Base-by-base conservation (phyloP, 1,284 basidiomycete species). In the Marasmius tenuissimus region DNA sequence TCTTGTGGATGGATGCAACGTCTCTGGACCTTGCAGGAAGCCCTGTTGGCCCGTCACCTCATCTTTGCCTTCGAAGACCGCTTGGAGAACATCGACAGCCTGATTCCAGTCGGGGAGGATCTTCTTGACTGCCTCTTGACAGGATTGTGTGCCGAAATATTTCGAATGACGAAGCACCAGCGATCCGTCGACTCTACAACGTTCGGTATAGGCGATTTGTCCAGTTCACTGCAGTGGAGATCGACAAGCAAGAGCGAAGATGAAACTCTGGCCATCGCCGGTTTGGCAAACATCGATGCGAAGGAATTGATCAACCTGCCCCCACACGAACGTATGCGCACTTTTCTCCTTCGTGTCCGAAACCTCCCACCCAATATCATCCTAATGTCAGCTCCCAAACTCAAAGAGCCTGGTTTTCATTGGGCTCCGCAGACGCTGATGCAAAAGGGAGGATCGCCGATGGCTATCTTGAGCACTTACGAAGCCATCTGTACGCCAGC, bases 1-100 rank as follows among this genome's bases (percentile, higher is more conserved):
- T 47, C 40, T 4, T 57, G 20, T 10, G 56, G 40, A 10, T 57
- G 56, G 56, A 57, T 57, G 56, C 56, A 57, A 18, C 40, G 56
- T 10, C 27, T 57, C 6, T 57, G 56, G 56, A 57, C 56, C 3
- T 33, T 57, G 4, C 56, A 57, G 33, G 56, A 57, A 34, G 56
- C 38, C 1, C 8, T 57, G 20, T 47, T 57, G 22, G 56, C 56
- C 5, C 6, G 14, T 4, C 8, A 33, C 2, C 56, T 57, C 56
- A 34, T 34, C 27, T 53, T 53, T 37, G 22, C 22, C 8, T 53
- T 53, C 14, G 22, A 27, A 33, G 51, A 53, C 14, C 6, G 51
- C 6, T 37, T 53, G 8, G 6, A 4, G 27, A 6, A 34, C 14
- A 9, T 34, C 14, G 51, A 53, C 33, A 7, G 18, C 10, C 38